Evolutionary conservation across 2,329 filamentous ascomycete species (phyloP).

Genomic region (Fusarium paranaense): DNA sequence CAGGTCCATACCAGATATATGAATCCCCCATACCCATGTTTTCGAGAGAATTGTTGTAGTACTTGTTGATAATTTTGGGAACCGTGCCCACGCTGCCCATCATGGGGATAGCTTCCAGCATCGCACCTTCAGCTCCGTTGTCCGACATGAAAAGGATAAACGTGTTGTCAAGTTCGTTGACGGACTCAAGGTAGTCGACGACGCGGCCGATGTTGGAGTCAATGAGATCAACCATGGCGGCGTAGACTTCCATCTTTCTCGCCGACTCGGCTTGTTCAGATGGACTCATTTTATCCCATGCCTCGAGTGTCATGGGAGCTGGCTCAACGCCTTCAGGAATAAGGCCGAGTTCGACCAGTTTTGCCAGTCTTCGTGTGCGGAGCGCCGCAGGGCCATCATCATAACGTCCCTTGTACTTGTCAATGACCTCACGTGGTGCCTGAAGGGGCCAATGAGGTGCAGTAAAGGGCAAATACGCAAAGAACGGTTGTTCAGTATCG

Average conservation of each 20-base stretch:
- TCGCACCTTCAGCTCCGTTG: constrained; percentile 60
- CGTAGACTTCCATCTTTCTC: constrained; percentile 58
- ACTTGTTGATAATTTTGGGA: constrained; percentile 38
- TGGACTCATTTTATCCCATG: constrained; percentile 29
- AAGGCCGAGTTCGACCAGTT: background rate
- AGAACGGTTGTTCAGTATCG: background rate
- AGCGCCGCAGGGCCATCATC: background rate
- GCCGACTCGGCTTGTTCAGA: constrained; percentile 20
- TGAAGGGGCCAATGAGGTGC: background rate
- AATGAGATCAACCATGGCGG: constrained; percentile 68
- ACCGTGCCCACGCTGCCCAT: constrained; percentile 31
- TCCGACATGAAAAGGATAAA: constrained; percentile 52
- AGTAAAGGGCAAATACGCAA: background rate
- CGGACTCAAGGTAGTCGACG: background rate
- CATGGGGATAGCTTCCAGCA: constrained; percentile 68
- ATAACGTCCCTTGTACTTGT: background rate
- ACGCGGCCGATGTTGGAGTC: constrained; percentile 32
- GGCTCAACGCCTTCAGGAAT: background rate
- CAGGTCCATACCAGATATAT: constrained; percentile 71
- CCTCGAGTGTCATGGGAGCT: constrained; percentile 58
- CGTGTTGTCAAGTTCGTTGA: background rate
- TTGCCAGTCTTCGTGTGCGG: background rate
- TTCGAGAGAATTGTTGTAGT: constrained; percentile 64
- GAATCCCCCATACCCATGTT: constrained; percentile 67
- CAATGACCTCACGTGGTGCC: background rate